Base-by-base conservation (phyloP, 2,329 filamentous ascomycete genomes). In the Claviceps sorghi region DNA sequence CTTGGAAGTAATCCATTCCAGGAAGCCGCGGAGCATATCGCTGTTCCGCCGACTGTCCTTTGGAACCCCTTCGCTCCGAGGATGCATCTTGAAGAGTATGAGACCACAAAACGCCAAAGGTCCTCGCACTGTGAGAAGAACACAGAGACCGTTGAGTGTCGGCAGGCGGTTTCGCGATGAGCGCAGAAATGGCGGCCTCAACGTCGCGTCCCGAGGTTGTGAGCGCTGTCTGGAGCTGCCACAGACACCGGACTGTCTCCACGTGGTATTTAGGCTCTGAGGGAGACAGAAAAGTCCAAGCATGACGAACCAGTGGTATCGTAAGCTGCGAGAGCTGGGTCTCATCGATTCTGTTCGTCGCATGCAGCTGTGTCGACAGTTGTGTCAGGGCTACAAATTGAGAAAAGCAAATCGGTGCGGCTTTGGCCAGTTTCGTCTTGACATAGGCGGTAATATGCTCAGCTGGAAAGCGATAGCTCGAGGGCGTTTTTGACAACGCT, bases 261-360 rank as follows among this genome's bases (percentile, higher is more conserved):
- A 98, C 90, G 62, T 97, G 93, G 58, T 91, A 94, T 63, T 95
- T 95, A 0, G 90, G 89, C 56, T 84, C 83, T 13, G 82, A 76
- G n/a, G 87, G 83, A 0, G 88, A 86, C 41, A 98, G 69, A 61
- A 87, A 88, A 5, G 72, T 67, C 93, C 93, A 98, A 0, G 91
- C 76, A 52, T 83, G 78, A 1, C 73, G 73, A 17, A 93, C 82
- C 22, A 97, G 70, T 30, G 79, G 75, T 21, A 80, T 74, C 5
- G 91, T 78, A 9, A 95, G 69, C 52, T 71, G 75, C 52, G 74
- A 83, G 49, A 84, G 63, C 26, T 81, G 74, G n/a, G 67, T 60
- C 5, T 65, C 58, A 8, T 71, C 63, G 44, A 83, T 76, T 49
- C 79, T 75, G 48, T 72, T 69, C n/a, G 71, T 67, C 2, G 69